phyloP scores from a whole-genome alignment of 768 basidiomycete species.

The Suillus subluteus region DNA sequence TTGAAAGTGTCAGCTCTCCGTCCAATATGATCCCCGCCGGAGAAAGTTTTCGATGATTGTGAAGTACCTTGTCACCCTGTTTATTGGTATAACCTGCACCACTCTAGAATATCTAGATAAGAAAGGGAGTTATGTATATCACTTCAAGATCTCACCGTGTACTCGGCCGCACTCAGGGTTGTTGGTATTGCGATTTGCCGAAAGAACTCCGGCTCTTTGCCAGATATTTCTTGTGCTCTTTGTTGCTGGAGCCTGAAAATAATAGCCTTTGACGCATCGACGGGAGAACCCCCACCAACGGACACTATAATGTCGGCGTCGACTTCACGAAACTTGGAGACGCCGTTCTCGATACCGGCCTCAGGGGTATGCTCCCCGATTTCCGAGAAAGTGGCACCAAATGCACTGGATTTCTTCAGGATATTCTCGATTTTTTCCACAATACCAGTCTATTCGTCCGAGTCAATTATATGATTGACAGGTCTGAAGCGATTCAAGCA shows the following conservation, averaged over 20 bases:
- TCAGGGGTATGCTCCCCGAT: constrained; percentile 77
- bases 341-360: constrained; percentile 61
- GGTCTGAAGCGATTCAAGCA: constrained; percentile 2
- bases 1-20: constrained; percentile 70
- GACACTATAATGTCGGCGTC: constrained; percentile 72
- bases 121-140: neutral
- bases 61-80: constrained; percentile 60
- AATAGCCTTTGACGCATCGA: constrained; percentile 79
- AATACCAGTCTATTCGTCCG: constrained; percentile 27
- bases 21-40: constrained; percentile 80
- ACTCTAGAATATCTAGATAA: constrained; percentile 38
- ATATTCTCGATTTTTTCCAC: constrained; percentile 38
- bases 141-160: constrained; percentile 47
- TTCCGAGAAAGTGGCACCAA: constrained; percentile 69
- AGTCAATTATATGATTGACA: constrained; percentile 16
- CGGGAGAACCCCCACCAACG: constrained; percentile 80
- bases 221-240: constrained; percentile 47
- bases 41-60: constrained; percentile 58
- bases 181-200: constrained; percentile 82
- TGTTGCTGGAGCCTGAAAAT: constrained; percentile 55
- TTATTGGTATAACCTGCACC: constrained; percentile 77
- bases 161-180: constrained; percentile 80
- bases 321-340: constrained; percentile 55
- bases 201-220: constrained; percentile 39
- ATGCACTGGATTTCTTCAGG: constrained; percentile 59